Evolutionary conservation across 106 monocot genomes (phyloP).

Genomic region (Acanthochlamys bracteata): DNA sequence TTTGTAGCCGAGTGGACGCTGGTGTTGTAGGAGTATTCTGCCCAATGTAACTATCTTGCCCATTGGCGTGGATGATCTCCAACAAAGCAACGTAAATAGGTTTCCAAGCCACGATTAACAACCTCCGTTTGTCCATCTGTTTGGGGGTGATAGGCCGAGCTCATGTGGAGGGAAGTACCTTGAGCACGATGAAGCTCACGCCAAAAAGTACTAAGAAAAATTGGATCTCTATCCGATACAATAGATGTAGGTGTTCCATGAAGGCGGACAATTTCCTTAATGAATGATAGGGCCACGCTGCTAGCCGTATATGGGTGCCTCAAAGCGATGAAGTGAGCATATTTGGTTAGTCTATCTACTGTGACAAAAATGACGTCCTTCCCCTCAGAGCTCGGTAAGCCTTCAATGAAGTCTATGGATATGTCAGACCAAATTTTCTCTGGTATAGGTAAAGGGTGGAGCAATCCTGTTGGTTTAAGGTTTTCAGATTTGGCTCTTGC

Average conservation of each 20-base stretch:
- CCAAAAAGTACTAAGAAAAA: constrained; percentile 14
- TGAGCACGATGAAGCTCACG: background rate
- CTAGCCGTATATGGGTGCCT: background rate
- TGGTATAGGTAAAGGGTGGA: constrained; percentile 7
- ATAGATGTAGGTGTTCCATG: constrained; percentile 10
- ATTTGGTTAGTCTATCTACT: constrained; percentile 8
- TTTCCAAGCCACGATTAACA: constrained; percentile 1
- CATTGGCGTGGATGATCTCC: background rate
- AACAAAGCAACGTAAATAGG: constrained; percentile 2
- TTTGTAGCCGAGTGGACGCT: background rate
- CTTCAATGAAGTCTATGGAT: constrained; percentile 11
- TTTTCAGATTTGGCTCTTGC: background rate
- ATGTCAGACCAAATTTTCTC: background rate
- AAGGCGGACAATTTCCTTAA: background rate
- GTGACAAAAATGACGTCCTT: constrained; percentile 7
- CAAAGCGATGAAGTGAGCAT: background rate
- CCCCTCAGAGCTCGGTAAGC: background rate
- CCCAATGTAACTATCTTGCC: background rate
- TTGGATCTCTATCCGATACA: background rate
- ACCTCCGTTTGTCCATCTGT: constrained; percentile 10
- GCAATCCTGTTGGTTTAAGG: background rate
- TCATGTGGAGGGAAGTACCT: background rate
- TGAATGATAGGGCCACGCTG: background rate
- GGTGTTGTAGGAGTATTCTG: constrained; percentile 12
- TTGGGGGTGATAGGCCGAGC: constrained; percentile 15